phyloP scores from a whole-genome alignment of 352 stramenopile species.

The Globisporangium iwayamae region DNA sequence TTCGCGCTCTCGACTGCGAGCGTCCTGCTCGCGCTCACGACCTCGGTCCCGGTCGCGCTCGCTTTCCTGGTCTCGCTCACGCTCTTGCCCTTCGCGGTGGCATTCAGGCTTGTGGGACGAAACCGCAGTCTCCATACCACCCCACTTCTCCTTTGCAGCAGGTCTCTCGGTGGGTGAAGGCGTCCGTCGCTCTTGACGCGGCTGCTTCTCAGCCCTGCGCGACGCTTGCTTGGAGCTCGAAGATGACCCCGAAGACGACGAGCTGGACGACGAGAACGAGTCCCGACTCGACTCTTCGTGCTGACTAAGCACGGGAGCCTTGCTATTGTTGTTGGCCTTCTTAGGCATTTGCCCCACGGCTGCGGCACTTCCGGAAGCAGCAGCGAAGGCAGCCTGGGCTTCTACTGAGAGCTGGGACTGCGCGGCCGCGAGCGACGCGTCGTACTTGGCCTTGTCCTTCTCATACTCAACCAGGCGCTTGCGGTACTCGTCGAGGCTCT shows the following conservation, averaged over 20 bases:
- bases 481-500: constrained; percentile 78
- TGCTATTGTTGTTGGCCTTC: constrained; percentile 6
- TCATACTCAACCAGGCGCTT: constrained; percentile 66
- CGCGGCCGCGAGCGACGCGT: constrained; percentile 16
- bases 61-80: constrained; percentile 23
- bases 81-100: constrained; percentile 14
- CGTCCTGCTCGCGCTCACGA: constrained; percentile 6
- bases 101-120: not conserved
- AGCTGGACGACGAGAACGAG: constrained; percentile 17
- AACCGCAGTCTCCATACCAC: not conserved
- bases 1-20: constrained; percentile 9
- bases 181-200: constrained; percentile 18
- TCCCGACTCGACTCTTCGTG: constrained; percentile 16
- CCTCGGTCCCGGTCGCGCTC: constrained; percentile 16
- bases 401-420: constrained; percentile 11
- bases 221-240: constrained; percentile 9
- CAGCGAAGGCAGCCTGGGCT: not conserved
- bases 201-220: constrained; percentile 4
- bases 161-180: constrained; percentile 25
- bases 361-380: not conserved
- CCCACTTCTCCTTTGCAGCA: constrained; percentile 15
- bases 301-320: not conserved
- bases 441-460: constrained; percentile 49
- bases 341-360: not conserved
- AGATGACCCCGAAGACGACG: constrained; percentile 11